Evolutionary conservation across 2,329 filamentous ascomycete genomes (phyloP), one percentile per base, ranked within the genome.

Genomic region (Scolecobasidium constrictum): DNA sequence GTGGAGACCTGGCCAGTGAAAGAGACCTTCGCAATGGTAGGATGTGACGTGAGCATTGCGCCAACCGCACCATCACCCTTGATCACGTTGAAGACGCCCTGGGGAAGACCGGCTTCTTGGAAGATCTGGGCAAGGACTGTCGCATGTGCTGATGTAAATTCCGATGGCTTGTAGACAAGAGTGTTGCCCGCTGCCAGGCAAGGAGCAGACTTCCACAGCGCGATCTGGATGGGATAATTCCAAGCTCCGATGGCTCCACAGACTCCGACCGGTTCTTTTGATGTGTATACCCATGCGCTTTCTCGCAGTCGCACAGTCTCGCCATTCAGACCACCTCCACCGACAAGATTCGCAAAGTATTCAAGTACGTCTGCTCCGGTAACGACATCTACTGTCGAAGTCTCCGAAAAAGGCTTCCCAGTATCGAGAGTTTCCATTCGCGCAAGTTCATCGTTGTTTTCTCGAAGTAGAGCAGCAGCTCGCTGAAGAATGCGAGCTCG

Each of bases 191-290:
- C 86, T 3, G 86, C 85, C 12, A 93, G 71, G 53, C 86, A 92
- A 0, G 86, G 83, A 1, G 83, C 85, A 1, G 83, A 87, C 62
- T 93, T 93, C 86, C 86, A 93, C 2, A 93, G 69, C 6, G 86
- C 86, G 7, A 93, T 93, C 60, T 93, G 86, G 49, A 93, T 83
- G 11, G 86, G 86, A 57, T 93, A 93, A 63, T 93, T 93, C 86
- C 86, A 93, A 12, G 86, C 86, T 43, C 86, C 86, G 50, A 93
- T 93, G 45, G 84, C 86, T 12, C 76, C 86, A 58, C 86, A 93
- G 12, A 92, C 85, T 19, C 86, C 86, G 15, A 93, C 67, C 4
- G 86, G 73, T 52, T 85, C 82, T 59, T 92, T 90, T 55, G 77
- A 81, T 9, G 83, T 88, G 61, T 88, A 86, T 28, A 92, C 77